Base-by-base conservation (phyloP, 2,329 filamentous ascomycete species). In the Blumeriella jaapii region DNA sequence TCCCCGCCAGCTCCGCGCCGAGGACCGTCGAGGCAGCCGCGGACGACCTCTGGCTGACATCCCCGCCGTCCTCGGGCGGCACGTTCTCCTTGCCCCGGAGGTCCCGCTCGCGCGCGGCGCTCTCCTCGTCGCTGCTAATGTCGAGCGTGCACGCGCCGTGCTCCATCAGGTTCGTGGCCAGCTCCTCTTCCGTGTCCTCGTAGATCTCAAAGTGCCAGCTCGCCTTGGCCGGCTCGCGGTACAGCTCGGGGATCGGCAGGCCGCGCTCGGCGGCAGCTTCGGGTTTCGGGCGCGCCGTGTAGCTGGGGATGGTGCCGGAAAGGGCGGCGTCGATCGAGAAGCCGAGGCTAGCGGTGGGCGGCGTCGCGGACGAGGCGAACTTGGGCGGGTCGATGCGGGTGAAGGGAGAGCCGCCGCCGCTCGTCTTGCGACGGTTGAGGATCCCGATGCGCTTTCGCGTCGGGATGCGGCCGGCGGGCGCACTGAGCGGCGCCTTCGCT, bases 161-260 rank as follows among this genome's bases (percentile, higher is more conserved):
- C 59, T 95, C 83, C 62, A 96, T 83, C 24, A 94, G 65, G 52
- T 93, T 95, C 50, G 86, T 84, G 60, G 91, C 82, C 55, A 93
- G 80, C 55, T 95, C 82, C 55, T 94, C 83, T 6, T 81, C 74
- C 0, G 83, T 85, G 58, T 98, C 89, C 55, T 94, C 84, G 55
- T 95, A 79, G 52, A 98, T 96, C 40, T 89, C 82, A 55, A 98
- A 96, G 64, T 81, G 81, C 87, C 86, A 95, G 39, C 69, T 69
- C 20, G 74, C 68, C 54, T 80, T 72, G 49, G 68, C 57, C 34
- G 69, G 64, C 14, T 64, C 54, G 40, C 64, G 63, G 26, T 59
- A 44, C 22, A 70, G 53, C 43, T 39, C 31, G 17, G 41, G 46
- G 24, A 45, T 43, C 19, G 41, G 49, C 30, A 46, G 31, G 7